Evolutionary conservation across 2,329 filamentous ascomycete species (phyloP), one percentile per base, ranked within the genome.

Genomic region (Ophiosphaerella narmari): DNA sequence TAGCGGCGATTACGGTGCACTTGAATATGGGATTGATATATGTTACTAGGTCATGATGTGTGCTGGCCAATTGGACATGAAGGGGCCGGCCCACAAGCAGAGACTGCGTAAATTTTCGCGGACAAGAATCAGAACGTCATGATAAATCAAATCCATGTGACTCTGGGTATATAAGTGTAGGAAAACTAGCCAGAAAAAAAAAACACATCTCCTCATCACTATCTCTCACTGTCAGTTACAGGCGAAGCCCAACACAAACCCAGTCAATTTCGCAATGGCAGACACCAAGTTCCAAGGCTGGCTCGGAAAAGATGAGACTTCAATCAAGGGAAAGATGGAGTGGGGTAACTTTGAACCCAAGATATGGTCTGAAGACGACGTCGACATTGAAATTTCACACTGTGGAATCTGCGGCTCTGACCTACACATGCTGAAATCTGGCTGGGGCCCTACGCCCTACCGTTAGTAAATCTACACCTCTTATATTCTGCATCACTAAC

Each of bases 351-450:
- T 74, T 57, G 67, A 71, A 52, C 74, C 74, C 26, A 77, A 77
- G 66, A 68, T 69, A 5, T 68, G 62, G 54, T 89, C 86, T 56
- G 89, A 92, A 71, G 84, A 89, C 73, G 90, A 96, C 38, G 60
- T 68, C 53, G 66, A 70, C 44, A 71, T 74, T 48, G 50, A 68
- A 31, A 68, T 73, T 40, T 61, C 66, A 56, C 86, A 61, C 50
- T 72, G 70, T 55, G 70, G 71, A 45, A 62, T 73, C 50, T 74
- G 71, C 52, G 70, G 66, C 9, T 66, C 61, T 33, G 70, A 73
- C 24, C 24, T 73, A 21, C 70, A 74, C 64, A 69, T 59, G 18
- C 59, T 74, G 6, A 62, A 59, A 35, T 64, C 59, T 21, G 76
- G 76, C 26, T 78, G 76, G 76, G 50, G 26, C 13, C 57, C 55